Conservation (phyloP, 176 grass and related monocot species). For the Chloris gayana region DNA sequence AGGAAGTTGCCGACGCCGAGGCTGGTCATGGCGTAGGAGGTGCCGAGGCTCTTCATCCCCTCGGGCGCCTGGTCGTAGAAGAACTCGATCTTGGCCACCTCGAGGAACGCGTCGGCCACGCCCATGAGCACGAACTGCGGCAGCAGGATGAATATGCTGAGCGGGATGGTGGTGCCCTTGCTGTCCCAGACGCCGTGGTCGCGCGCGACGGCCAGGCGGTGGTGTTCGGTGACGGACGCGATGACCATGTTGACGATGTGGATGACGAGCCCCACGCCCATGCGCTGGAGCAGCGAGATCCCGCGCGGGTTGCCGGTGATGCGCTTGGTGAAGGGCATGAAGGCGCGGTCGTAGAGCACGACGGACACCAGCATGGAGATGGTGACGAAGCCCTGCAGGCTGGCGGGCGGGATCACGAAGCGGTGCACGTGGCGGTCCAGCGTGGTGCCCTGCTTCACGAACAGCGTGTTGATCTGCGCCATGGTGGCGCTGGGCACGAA, state of each 20-base stretch:
- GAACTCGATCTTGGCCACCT: constrained; percentile 93
- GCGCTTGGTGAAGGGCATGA: constrained; percentile 67
- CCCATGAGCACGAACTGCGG: constrained; percentile 94
- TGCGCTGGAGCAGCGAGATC: constrained; percentile 82
- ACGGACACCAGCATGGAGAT: constrained; percentile 77
- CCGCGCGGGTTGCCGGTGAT: constrained; percentile 71
- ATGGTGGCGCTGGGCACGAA: constrained; percentile 74
- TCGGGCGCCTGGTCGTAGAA: constrained; percentile 95
- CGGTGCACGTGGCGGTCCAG: constrained; percentile 67
- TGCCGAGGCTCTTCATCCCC: constrained; percentile 93
- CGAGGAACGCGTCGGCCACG: constrained; percentile 79
- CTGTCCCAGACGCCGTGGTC: constrained; percentile 60
- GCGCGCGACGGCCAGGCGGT: constrained; percentile 52
- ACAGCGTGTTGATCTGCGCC: constrained; percentile 86
- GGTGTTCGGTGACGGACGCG: constrained; percentile 67
- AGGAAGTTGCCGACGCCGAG: constrained; percentile 89
- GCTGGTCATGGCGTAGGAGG: constrained; percentile 79
- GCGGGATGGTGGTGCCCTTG: constrained; percentile 55
- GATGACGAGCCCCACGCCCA: constrained; percentile 72
- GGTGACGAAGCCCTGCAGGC: constrained; percentile 77
- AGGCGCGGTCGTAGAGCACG: constrained; percentile 75
- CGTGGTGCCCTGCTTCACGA: constrained; percentile 92
- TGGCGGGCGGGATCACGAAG: constrained; percentile 82
- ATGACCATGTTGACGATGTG: constrained; percentile 86
- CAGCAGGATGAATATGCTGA: constrained; percentile 77